phyloP scores from a whole-genome alignment of 2,329 filamentous ascomycete genomes.

The Tetracladium maxilliforme region DNA sequence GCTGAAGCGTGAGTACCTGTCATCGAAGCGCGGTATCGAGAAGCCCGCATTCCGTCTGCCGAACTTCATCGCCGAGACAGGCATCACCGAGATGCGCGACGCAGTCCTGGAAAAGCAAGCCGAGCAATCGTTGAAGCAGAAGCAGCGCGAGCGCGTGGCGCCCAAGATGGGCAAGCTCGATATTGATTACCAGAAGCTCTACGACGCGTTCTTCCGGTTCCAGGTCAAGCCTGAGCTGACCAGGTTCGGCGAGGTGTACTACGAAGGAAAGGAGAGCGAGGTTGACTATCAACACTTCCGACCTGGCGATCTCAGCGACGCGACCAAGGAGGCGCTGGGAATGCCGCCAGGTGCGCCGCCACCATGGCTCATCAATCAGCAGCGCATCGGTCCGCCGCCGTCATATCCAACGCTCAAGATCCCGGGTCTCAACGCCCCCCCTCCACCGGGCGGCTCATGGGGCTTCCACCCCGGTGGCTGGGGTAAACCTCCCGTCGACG shows the following conservation, averaged over 20 bases:
- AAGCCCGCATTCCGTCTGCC: conserved; percentile 87
- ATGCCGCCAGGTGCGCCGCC: conserved; percentile 88
- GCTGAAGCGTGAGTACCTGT: conserved; percentile 90
- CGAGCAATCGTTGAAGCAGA: conserved; percentile 82
- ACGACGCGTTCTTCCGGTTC: conserved; percentile 96
- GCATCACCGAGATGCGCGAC: conserved; percentile 95
- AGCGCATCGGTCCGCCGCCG: conserved; percentile 82
- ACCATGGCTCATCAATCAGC: conserved; percentile 95
- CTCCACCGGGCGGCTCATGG: conserved; percentile 80
- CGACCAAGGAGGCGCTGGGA: conserved; percentile 80
- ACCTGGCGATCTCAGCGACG: conserved; percentile 79
- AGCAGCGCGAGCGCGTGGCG: conserved; percentile 84
- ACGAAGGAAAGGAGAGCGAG: conserved; percentile 96
- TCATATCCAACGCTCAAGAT: conserved; percentile 94
- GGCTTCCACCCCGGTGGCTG: conserved; percentile 92
- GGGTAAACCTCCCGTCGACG: conserved; percentile 90
- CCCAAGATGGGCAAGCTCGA: conserved; percentile 96
- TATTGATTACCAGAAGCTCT: conserved; percentile 96
- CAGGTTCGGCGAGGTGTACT: conserved; percentile 96
- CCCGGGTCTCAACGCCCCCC: conserved; percentile 83
- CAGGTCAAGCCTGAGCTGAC: conserved; percentile 93
- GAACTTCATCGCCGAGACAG: conserved; percentile 94
- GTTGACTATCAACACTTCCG: conserved; percentile 84
- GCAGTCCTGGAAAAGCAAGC: conserved; percentile 93
- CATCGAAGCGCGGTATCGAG: conserved; percentile 91